Base-by-base conservation (phyloP, 1,284 basidiomycete species). In the Austroboletus niveus region DNA sequence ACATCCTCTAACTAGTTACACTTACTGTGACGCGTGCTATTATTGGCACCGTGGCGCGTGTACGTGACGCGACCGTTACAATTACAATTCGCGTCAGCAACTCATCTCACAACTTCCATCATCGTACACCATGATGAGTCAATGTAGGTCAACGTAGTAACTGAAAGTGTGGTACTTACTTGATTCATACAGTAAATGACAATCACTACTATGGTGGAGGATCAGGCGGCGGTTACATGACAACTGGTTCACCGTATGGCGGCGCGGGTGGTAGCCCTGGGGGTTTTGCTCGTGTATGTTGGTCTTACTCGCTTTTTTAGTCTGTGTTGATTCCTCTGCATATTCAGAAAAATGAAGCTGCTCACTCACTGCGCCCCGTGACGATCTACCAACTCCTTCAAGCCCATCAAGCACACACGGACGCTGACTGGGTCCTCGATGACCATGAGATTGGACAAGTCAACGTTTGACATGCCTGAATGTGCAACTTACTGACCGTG, bases 371-470 rank as follows among this genome's bases (percentile, higher is more conserved):
- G 27, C 83, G 94, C 42, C 93, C 96, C 6, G 81, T 97, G 42
- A 96, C 92, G 4, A 80, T 94, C 60, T 81, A 85, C 49, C 94
- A 97, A 69, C 77, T 98, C 45, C 63, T 78, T 44, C 80, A 82
- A 57, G 91, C 94, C 3, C 78, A 75, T 32, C 94, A 97, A 73
- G 78, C 85, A 7, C 92, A 97, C 65, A 78, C 87, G 0, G 95
- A 98, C 59, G 87, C 92, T 2, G 92, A 95, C 48, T 95, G 94
- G 81, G 79, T 77, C 49, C 79, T 98, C 44, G 93, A 95, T 57
- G 86, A 84, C 20, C 72, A 78, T 6, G 92, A 96, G 57, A 76
- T 96, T 51, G 87, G 87, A 48, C 90, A 94, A 69, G 92, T 92
- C 57, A 52, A 77, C 12, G 71, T 2, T 20, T 20, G 31, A 15